Evolutionary conservation across 2,329 filamentous ascomycete genomes (phyloP).

Genomic region (Penicillium sp.): DNA sequence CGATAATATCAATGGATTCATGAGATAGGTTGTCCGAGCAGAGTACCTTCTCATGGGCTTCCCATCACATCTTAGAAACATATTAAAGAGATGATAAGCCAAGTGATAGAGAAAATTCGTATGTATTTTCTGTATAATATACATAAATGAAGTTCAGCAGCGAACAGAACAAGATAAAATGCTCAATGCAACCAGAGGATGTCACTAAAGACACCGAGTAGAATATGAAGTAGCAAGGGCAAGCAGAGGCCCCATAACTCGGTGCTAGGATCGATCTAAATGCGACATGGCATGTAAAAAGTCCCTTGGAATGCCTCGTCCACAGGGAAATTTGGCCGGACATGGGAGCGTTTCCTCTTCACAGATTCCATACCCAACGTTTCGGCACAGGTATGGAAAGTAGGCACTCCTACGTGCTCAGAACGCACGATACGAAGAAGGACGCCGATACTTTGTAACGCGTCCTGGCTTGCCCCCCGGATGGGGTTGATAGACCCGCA

Average conservation of each 20-base stretch:
- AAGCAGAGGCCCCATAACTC: neutral
- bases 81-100: neutral
- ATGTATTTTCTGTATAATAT: neutral
- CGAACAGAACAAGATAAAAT: no score
- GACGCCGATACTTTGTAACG: no score
- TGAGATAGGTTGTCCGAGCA: neutral
- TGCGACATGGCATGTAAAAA: neutral
- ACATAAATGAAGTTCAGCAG: neutral
- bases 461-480: no score
- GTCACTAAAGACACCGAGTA: neutral
- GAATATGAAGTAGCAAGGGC: neutral
- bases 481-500: no score
- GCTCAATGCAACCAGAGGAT: no score
- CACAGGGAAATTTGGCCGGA: neutral
- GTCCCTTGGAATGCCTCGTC: neutral
- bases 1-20: neutral
- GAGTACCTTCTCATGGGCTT: neutral
- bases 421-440: no score
- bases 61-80: neutral
- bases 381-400: neutral
- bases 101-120: neutral
- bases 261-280: neutral
- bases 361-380: neutral
- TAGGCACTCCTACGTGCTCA: neutral
- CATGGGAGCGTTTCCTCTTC: neutral